Evolutionary conservation across 2,329 filamentous ascomycete species (phyloP), one percentile per base, ranked within the genome.

Genomic region (Talaromyces rugulosus): DNA sequence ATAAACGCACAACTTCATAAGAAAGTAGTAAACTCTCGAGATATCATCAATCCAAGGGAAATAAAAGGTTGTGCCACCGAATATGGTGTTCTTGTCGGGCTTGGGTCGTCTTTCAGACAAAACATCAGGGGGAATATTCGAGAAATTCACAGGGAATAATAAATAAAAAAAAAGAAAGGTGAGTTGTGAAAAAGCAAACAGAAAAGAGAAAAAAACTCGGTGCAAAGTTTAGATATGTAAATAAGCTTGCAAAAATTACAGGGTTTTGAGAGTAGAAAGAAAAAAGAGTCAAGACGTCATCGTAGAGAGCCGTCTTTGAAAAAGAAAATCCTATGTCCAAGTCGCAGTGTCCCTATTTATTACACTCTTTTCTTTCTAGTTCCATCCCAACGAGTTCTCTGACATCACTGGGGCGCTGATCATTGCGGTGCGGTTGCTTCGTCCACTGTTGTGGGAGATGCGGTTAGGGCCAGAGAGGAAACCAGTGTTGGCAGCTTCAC

Each of bases 311-410:
- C 5, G 57, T 33, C 36, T 44, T n/a, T 23, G 23, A 30, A 51
- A 60, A 60, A 60, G 30, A 50, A 51, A 54, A 31, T 31, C 28
- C 52, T 31, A 54, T 34, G 33, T 34, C 44, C 44, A 47, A 47
- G 44, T 47, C 44, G 44, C 44, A 14, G 18, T 47, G 18, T 27
- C 23, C 23, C 44, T 27, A 23, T 8, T 36, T 36, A 8, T 47
- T 27, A 18, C 23, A 23, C 7, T 4, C n/a, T 23, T 47, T 27
- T 23, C 23, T 23, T 4, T 47, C 87, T 83, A 97, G 81, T 96
- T 96, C 93, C 93, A 97, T 70, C 93, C 93, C 67, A 97, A 85
- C 58, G 92, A 96, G 83, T 97, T 97, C 81, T 96, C 92, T 3
- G 92, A 89, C 76, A 93, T 93, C 66, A 96, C 90, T 3, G 93